Conservation (phyloP, 306 rosid genomes). For the Prunus armeniaca region DNA sequence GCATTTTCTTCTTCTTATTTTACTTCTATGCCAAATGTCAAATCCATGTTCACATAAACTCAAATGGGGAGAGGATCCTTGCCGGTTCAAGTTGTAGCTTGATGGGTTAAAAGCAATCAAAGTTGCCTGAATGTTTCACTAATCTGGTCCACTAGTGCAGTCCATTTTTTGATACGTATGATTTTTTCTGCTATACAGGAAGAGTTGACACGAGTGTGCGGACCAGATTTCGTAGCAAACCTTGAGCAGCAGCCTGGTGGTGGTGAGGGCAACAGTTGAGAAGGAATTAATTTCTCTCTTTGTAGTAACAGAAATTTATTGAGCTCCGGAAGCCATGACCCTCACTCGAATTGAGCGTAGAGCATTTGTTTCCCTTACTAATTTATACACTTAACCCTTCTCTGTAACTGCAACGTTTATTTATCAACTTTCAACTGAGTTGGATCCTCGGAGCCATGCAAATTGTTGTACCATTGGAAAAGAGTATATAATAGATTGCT, state of each 20-base stretch:
- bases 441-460: conserved; percentile 12
- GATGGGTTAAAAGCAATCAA: neutral
- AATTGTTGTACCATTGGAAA: conserved; percentile 24
- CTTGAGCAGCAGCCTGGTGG: conserved; percentile 40
- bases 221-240: conserved; percentile 72
- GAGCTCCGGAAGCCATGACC: conserved; percentile 33
- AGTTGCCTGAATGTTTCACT: neutral
- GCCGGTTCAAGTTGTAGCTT: neutral
- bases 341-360: conserved; percentile 35
- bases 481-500: conserved; percentile 12
- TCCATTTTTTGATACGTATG: neutral
- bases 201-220: conserved; percentile 75
- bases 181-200: conserved; percentile 50
- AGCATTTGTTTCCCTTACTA: conserved; percentile 46
- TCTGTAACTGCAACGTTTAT: conserved; percentile 17
- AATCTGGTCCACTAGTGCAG: neutral
- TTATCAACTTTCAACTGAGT: conserved; percentile 13
- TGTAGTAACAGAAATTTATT: conserved; percentile 36
- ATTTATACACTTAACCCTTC: conserved; percentile 45
- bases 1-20: neutral
- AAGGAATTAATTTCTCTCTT: neutral
- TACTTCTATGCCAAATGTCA: neutral
- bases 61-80: neutral
- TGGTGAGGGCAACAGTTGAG: conserved; percentile 35
- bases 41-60: neutral